Evolutionary conservation across 345 rosid species (phyloP).

Genomic region (Kernera saxatilis): DNA sequence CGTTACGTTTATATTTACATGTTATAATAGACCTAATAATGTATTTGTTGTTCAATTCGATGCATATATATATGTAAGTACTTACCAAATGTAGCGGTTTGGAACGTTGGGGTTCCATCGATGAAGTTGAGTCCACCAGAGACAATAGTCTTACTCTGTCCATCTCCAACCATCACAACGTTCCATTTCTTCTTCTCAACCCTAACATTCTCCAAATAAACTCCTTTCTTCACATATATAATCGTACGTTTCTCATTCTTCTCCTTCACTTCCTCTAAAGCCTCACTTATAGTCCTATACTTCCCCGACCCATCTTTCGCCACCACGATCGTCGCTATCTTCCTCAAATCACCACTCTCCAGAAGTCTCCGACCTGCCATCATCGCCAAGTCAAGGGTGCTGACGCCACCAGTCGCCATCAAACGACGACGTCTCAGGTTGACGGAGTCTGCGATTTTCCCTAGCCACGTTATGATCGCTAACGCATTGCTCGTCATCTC

Average conservation of each 20-base stretch:
- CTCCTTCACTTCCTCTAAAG: slow-evolving; percentile 48
- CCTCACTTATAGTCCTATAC: slow-evolving; percentile 57
- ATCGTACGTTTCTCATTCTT: slow-evolving; percentile 46
- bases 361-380: slow-evolving; percentile 29
- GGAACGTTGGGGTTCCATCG: slow-evolving; percentile 77
- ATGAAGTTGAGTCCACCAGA: slow-evolving; percentile 50
- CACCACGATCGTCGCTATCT: slow-evolving; percentile 51
- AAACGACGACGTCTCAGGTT: slow-evolving; percentile 26
- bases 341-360: slow-evolving; percentile 41
- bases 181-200: slow-evolving; percentile 74
- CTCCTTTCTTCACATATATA: slow-evolving; percentile 73
- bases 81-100: slow-evolving; percentile 58
- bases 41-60: too few relatives aligned
- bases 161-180: slow-evolving; percentile 72
- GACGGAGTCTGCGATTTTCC: slow-evolving; percentile 36
- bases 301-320: slow-evolving; percentile 65
- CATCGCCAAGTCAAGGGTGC: not conserved
- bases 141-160: slow-evolving; percentile 54
- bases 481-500: slow-evolving; percentile 65
- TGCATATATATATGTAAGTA: not conserved
- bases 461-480: slow-evolving; percentile 66
- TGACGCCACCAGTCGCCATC: not conserved
- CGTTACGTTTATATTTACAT: too few relatives aligned
- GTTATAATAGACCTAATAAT: too few relatives aligned
- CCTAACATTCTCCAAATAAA: slow-evolving; percentile 53